phyloP scores from a whole-genome alignment of 1,284 basidiomycete genomes.

The Leccinum glutinopallens region DNA sequence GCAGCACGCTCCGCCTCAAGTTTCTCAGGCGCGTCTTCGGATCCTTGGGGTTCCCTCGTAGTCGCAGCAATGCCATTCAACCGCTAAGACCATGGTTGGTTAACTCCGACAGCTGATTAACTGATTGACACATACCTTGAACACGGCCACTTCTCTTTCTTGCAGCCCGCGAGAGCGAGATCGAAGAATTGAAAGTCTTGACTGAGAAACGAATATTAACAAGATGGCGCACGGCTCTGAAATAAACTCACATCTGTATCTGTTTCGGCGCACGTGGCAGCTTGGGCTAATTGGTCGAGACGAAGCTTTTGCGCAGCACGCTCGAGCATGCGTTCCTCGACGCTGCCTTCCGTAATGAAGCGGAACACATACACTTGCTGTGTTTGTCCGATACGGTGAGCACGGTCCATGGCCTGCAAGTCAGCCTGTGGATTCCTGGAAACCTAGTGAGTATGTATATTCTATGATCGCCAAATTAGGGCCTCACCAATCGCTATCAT shows the following conservation, averaged over 20 bases:
- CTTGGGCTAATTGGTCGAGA: slow-evolving; percentile 93
- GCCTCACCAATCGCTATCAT: slow-evolving; percentile 90
- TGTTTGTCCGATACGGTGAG: slow-evolving; percentile 97
- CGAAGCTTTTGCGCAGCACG: slow-evolving; percentile 96
- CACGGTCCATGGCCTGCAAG: slow-evolving; percentile 98
- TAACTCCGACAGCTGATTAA: neutral
- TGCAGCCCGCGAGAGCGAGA: slow-evolving; percentile 60
- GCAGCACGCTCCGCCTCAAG: slow-evolving; percentile 81
- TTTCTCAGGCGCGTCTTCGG: slow-evolving; percentile 81
- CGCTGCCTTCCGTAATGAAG: slow-evolving; percentile 95
- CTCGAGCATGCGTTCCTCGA: slow-evolving; percentile 97
- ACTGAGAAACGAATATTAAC: slow-evolving; percentile 42
- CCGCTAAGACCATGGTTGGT: slow-evolving; percentile 40
- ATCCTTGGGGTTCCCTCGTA: slow-evolving; percentile 65
- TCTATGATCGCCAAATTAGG: neutral
- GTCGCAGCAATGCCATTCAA: slow-evolving; percentile 79
- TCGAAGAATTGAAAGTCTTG: slow-evolving; percentile 99
- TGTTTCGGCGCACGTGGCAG: slow-evolving; percentile 90
- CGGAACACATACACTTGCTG: slow-evolving; percentile 99
- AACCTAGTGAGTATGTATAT: neutral
- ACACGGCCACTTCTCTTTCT: slow-evolving; percentile 84
- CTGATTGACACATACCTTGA: slow-evolving; percentile 53
- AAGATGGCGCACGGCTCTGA: neutral
- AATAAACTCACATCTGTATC: slow-evolving; percentile 67
- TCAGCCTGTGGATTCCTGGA: slow-evolving; percentile 96